A percentile compares a stretch with the other conserved stretches of the same genome.
These are phyloP conservation scores for Aspergillus pseudoglaucus DNA, from an alignment of 2,329 filamentous ascomycete species.

Conservation along the genomic window DNA sequence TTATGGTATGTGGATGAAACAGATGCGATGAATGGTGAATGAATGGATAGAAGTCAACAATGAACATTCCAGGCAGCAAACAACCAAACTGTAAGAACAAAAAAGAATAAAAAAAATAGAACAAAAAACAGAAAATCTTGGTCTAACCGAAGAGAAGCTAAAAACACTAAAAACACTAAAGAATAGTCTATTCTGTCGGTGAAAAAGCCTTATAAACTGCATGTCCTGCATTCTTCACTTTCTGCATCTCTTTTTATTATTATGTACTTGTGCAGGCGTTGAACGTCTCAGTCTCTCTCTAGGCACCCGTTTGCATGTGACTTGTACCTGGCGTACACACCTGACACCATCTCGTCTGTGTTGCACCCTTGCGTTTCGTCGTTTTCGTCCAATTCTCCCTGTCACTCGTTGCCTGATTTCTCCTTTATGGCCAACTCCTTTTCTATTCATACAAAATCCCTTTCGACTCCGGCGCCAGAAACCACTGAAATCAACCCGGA, in stretches of 20 bases:
- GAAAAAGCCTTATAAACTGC: constrained; percentile 7
- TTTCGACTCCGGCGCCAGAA: constrained; percentile 7
- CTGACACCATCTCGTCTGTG: no score
- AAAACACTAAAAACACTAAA: not conserved
- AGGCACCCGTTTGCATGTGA: not conserved
- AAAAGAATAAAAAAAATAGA: no score
- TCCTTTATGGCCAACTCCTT: constrained; percentile 2
- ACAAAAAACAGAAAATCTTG: no score
- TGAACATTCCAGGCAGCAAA: not conserved
- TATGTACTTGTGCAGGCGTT: not conserved
- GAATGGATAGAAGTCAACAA: not conserved
- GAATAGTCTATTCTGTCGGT: not conserved
- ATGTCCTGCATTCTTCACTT: constrained; percentile 2
- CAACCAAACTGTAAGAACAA: no score
- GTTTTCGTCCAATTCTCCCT: no score
- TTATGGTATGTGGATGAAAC: not conserved
- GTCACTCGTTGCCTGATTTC: not conserved
- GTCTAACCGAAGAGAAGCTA: not conserved
- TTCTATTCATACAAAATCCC: not conserved
- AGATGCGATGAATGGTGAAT: not conserved
- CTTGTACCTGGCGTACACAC: not conserved
- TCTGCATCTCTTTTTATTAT: no score
- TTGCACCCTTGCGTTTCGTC: no score
- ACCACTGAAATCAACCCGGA: constrained; percentile 12
- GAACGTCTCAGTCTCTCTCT: not conserved